phyloP scores from a whole-genome alignment of 1,284 basidiomycete genomes.

The Malassezia sympodialis region DNA sequence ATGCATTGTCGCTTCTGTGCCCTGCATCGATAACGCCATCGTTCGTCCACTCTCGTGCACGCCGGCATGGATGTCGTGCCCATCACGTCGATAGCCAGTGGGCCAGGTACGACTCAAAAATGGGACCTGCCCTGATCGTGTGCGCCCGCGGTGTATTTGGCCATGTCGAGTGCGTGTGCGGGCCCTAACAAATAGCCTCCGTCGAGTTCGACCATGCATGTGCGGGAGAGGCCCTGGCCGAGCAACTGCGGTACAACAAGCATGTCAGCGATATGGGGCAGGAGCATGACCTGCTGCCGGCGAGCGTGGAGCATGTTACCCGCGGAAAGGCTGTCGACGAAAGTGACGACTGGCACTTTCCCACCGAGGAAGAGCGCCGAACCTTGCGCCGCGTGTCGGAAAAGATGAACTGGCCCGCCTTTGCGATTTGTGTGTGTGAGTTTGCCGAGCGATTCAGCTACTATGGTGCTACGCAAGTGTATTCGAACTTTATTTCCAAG shows the following conservation, averaged over 20 bases:
- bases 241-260: neutral
- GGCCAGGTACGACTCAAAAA: neutral
- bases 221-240: neutral
- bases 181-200: neutral
- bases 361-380: constrained; percentile 35
- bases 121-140: too few relatives aligned
- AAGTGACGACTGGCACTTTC: constrained; percentile 14
- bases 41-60: neutral
- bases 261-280: constrained; percentile 4
- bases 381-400: constrained; percentile 41
- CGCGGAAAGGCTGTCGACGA: constrained; percentile 1
- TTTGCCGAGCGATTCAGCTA: constrained; percentile 47
- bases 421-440: constrained; percentile 43
- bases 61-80: neutral
- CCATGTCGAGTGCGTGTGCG: neutral
- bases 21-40: neutral
- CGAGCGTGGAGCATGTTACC: neutral
- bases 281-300: neutral
- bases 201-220: neutral
- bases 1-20: too few relatives aligned
- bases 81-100: neutral
- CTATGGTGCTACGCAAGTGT: constrained; percentile 40
- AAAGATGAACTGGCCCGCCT: constrained; percentile 37
- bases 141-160: neutral
- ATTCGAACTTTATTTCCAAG: constrained; percentile 44